Percentiles rank a stretch among this genome's conserved stretches.
Conservation (phyloP, 371 early-diverging fungal species). For the Mortierella sp. region DNA sequence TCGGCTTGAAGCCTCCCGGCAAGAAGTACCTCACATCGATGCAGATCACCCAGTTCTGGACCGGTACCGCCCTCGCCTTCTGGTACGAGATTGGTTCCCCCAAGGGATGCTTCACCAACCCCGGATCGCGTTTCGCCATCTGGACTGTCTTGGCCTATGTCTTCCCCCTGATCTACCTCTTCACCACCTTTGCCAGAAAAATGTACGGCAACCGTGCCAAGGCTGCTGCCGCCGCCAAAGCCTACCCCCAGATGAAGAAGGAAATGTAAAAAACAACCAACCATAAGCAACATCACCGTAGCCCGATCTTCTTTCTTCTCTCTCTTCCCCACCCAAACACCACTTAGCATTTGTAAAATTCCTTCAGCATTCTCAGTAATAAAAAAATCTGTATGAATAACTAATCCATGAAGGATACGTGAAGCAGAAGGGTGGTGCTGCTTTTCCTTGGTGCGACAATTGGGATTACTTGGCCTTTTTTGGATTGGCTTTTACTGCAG, state of each 20-base stretch:
- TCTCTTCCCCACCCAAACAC: background rate
- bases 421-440: background rate
- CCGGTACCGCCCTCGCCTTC: slow-evolving; percentile 77
- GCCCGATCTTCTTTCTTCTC: background rate
- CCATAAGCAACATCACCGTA: background rate
- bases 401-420: too few species aligned
- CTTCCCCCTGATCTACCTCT: slow-evolving; percentile 84
- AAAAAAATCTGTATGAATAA: background rate
- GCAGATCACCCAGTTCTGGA: slow-evolving; percentile 91
- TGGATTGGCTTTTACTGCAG: slow-evolving; percentile 2
- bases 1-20: slow-evolving; percentile 84
- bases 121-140: slow-evolving; percentile 75
- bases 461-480: background rate
- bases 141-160: slow-evolving; percentile 78
- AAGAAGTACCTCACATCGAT: slow-evolving; percentile 87
- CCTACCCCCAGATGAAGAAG: slow-evolving; percentile 23
- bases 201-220: slow-evolving; percentile 66
- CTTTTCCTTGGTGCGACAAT: background rate
- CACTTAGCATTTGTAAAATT: slow-evolving; percentile 8
- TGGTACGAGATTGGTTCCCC: slow-evolving; percentile 75
- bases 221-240: slow-evolving; percentile 30
- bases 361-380: background rate
- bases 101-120: slow-evolving; percentile 69
- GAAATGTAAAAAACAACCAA: slow-evolving; percentile 8
- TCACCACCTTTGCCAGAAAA: slow-evolving; percentile 79